phyloP scores from a whole-genome alignment of 2,329 filamentous ascomycete genomes.

The Dryadomyces sulphureus region DNA sequence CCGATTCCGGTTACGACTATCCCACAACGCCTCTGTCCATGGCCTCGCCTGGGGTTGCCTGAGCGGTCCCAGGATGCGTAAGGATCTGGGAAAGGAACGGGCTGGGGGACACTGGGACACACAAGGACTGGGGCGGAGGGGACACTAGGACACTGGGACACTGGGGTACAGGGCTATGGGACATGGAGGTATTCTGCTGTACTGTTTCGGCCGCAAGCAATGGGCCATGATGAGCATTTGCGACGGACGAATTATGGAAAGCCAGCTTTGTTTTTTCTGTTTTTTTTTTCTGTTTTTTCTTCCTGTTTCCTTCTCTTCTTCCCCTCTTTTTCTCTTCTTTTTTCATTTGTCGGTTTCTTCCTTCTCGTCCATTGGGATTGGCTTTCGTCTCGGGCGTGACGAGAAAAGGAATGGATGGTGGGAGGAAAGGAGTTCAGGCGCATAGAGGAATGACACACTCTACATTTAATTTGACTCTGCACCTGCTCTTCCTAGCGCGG shows the following conservation, averaged over 20 bases:
- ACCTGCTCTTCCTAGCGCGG: not conserved
- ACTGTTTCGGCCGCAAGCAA: too few relatives aligned
- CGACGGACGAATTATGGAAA: not conserved
- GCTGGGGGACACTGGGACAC: not conserved
- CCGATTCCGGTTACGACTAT: conserved; percentile 45
- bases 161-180: not conserved
- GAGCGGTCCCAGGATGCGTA: not conserved
- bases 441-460: not conserved
- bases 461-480: not conserved
- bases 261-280: not conserved
- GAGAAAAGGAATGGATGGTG: not conserved
- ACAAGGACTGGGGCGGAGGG: too few relatives aligned
- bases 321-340: not conserved
- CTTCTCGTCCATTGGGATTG: not conserved
- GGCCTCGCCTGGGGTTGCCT: conserved; percentile 41
- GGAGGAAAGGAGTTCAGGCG: not conserved
- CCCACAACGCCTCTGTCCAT: conserved; percentile 61
- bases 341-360: not conserved
- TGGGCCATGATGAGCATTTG: too few relatives aligned
- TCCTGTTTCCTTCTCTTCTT: not conserved
- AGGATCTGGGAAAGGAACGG: not conserved
- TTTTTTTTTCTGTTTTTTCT: not conserved
- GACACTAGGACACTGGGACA: too few relatives aligned
- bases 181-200: too few relatives aligned
- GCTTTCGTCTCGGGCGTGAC: not conserved